Evolutionary conservation across 768 basidiomycete species (phyloP), one percentile per base, ranked within the genome.

Genomic region (Russula abietina): DNA sequence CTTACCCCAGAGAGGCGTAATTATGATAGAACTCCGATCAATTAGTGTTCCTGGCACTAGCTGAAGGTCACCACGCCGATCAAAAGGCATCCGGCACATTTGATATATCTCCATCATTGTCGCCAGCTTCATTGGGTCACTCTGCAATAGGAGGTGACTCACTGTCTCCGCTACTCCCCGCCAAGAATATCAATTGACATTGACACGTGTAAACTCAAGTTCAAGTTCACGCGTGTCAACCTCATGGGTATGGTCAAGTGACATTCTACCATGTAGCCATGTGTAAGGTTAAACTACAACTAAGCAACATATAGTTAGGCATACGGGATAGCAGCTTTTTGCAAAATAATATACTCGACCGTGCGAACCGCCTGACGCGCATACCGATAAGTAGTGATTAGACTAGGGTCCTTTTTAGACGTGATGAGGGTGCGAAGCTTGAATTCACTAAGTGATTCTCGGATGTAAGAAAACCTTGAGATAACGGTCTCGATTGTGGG

Each of bases 401-500:
- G 6, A 10, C 48, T 28, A 3, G 38, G 39, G 30, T 56, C 49
- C 39, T 24, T 51, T 41, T n/a, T 64, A 19, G 41, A 17, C 26
- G 66, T 65, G 2, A 75, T 60, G 1, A 76, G 71, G 4, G 74
- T 69, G 0, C 77, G 75, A 6, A 75, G 66, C 53, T 69, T 71
- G 69, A 68, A 67, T 22, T n/a, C 43, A 17, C 63, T 65, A 1
- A 75, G 54, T 1, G 52, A 45, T 1, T 48, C 26, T 3, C 68
- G 65, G 6, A 75, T 64, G 10, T 19, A 33, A n/a, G 66, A 60
- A 54, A 76, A 76, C 14, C 71, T 70, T 4, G 36, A 28, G 9
- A 72, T 67, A 17, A 76, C 75, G 10, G 72, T 60, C 33, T 70
- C 69, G 39, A 73, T 75, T 0, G 58, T 65, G 1, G 75, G 76